Conservation (phyloP, 2,329 filamentous ascomycete genomes). For the Fusarium sp. region DNA sequence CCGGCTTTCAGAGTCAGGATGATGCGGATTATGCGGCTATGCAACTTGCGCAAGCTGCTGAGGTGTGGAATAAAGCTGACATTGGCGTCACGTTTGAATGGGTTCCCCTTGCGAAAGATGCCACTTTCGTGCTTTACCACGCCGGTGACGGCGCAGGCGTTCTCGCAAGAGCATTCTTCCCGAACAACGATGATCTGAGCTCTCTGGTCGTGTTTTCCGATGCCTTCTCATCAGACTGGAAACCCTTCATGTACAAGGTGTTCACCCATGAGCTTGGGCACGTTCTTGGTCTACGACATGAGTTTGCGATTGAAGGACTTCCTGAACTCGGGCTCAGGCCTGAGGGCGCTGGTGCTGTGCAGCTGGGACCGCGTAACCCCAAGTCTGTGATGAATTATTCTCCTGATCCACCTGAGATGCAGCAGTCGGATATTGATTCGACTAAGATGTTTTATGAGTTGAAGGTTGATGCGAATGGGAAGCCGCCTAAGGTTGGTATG, state of each 20-base stretch:
- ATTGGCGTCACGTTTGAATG: not conserved
- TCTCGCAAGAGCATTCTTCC: not conserved
- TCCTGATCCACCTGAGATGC: not conserved
- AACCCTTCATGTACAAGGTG: fast-evolving
- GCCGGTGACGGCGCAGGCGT: not conserved
- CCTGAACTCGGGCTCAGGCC: not conserved
- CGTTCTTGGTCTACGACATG: not conserved
- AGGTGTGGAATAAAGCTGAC: not conserved
- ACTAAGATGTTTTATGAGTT: not conserved
- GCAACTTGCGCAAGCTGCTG: not conserved
- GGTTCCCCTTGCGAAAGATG: not conserved
- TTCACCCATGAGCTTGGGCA: not conserved
- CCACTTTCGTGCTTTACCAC: fast-evolving
- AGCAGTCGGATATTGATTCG: not conserved
- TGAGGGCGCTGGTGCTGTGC: not conserved
- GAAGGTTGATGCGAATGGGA: not conserved
- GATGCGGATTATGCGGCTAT: not conserved
- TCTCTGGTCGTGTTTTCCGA: not conserved
- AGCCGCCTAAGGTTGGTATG: not conserved
- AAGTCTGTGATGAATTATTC: not conserved
- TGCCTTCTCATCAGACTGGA: not conserved
- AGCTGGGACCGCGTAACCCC: not conserved
- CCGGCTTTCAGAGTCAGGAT: not conserved
- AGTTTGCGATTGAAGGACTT: not conserved
- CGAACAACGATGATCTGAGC: not conserved